Base-by-base conservation (phyloP, 163 green algal species). In the Scenedesmus sp. region DNA sequence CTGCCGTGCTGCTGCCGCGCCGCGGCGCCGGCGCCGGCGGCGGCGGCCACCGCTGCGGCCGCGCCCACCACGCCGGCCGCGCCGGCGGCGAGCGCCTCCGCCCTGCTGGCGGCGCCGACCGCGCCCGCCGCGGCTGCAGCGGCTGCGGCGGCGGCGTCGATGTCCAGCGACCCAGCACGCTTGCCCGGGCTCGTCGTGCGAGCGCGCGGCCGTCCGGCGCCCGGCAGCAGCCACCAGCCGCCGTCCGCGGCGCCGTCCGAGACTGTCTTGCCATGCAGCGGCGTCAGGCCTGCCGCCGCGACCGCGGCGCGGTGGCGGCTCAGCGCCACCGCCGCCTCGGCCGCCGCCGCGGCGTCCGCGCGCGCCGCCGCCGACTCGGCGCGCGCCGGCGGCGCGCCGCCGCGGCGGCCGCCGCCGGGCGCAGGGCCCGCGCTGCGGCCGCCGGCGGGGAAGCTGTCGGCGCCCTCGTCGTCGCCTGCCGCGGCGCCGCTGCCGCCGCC, bases 341-440 rank as follows among this genome's bases (percentile, higher is more conserved):
- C 60, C 42, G 60, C 69, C 65, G 69, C 69, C 29, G 22, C 69
- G 3, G 33, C 54, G 24, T 77, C 69, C 13, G 45, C 54, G 9
- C 58, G 53, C 29, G 69, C 69, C n/a, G n/a, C n/a, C n/a, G 69
- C 69, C 57, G 69, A 77, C 34, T 57, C 18, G 7, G 51, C 51
- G 24, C 57, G 50, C 28, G 39, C 33, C 26, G 65, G 24, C 58
- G 1, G 44, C 29, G 29, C 26, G 58, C 58, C 26, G 58, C 58
- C 28, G 18, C 28, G 44, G 33, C 39, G 6, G 39, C 39, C 39
- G 39, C n/a, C n/a, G n/a, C n/a, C n/a, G n/a, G n/a, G n/a, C n/a
- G n/a, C n/a, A n/a, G n/a, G n/a, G n/a, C n/a, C n/a, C n/a, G 54
- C 54, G 20, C 24, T 60, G 3, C 4, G 53, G 20, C 63, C 65